Evolutionary conservation across 441 rosid species (phyloP).

Genomic region (Sinapis alba): DNA sequence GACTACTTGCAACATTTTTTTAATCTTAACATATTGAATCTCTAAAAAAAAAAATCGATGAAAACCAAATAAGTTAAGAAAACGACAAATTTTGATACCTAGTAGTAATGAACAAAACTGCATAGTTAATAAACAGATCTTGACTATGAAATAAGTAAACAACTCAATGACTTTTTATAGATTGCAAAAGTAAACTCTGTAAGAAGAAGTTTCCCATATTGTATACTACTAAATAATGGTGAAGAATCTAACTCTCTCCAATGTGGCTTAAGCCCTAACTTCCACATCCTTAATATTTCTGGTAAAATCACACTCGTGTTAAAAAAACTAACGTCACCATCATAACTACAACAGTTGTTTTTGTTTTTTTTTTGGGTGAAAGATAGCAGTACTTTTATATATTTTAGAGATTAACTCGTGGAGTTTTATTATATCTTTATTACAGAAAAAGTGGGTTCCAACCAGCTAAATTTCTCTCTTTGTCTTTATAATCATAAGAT

Average conservation of each 20-base stretch:
- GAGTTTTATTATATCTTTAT: slow-evolving; percentile 18
- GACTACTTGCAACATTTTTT: background rate
- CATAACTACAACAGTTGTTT: background rate
- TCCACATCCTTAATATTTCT: slow-evolving; percentile 13
- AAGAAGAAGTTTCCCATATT: slow-evolving; percentile 14
- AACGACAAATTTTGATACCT: slow-evolving; percentile 5
- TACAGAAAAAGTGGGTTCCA: slow-evolving; percentile 27
- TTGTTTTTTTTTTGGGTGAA: background rate
- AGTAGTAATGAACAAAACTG: background rate
- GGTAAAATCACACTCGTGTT: slow-evolving; percentile 28
- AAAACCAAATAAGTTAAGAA: background rate
- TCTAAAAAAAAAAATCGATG: background rate
- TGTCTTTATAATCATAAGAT: slow-evolving; percentile 40
- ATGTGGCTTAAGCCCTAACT: slow-evolving; percentile 27
- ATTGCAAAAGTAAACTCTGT: slow-evolving; percentile 20
- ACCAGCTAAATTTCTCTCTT: slow-evolving; percentile 24
- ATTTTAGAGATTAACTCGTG: slow-evolving; percentile 8
- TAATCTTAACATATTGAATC: background rate
- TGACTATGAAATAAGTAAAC: slow-evolving; percentile 13
- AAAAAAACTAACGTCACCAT: slow-evolving; percentile 21
- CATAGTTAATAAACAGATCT: slow-evolving; percentile 23
- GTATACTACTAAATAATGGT: slow-evolving; percentile 15
- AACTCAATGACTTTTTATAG: slow-evolving; percentile 4
- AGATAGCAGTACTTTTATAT: background rate
- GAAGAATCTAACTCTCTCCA: slow-evolving; percentile 21